Base-by-base conservation (phyloP, 1,284 basidiomycete genomes). In the Ceratobasidium sp. region DNA sequence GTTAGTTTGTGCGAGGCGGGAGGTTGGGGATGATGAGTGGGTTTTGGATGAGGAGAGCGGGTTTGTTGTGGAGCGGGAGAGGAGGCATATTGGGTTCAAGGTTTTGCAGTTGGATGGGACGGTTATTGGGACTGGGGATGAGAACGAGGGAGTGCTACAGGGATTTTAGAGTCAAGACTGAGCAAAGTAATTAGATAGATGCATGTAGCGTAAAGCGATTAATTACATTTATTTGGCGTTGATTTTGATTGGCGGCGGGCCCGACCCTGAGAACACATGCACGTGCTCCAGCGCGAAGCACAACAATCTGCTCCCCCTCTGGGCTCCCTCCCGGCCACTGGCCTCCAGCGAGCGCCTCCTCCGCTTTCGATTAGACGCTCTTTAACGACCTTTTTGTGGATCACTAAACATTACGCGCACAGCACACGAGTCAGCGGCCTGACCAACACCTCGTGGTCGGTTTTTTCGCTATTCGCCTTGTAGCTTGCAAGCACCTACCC, bases 361-460 rank as follows among this genome's bases (percentile, higher is more conserved):
- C 69, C 20, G 33, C 23, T 59, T n/a, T 48, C 44, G 33, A 33
- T 33, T 33, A 33, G 33, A 33, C 33, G 33, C 33, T 33, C 33
- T 4, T 33, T 33, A 33, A 33, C 33, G 33, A 33, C 33, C 33
- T 33, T 33, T 33, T 4, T 33, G 33, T 33, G 33, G 33, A 15
- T 12, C 50, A 20, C 26, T 13, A 33, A 13, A 33, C 56, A 7
- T 46, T 46, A 20, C 52, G 46, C 38, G 48, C 59, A 40, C 59
- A 33, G 33, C 33, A 33, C n/a, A 76, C 73, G 56, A 70, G 56
- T 59, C 52, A 57, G 20, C 38, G n/a, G 59, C 62, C 64, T 76
- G 73, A 57, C 73, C 73, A 40, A 44, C 33, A 52, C 73, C 73
- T 65, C 73, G 73, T 76, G 73, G 62, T 66, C 28, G 50, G 42